These are phyloP conservation scores for Babesia sp. DNA, from an alignment of 169 alveolate genomes.

Conservation along the genomic window DNA sequence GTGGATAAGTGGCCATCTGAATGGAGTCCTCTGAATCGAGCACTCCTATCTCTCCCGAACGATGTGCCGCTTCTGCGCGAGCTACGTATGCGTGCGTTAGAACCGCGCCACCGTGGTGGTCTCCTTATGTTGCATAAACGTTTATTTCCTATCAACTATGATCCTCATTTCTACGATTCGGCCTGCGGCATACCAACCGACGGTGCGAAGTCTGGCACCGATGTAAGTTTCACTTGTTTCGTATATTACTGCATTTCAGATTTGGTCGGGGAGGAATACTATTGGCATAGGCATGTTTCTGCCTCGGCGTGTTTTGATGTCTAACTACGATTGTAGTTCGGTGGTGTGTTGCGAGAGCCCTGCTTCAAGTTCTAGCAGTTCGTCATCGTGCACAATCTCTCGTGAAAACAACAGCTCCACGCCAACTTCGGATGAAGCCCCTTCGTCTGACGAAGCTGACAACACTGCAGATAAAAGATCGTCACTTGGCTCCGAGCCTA, in stretches of 20 bases:
- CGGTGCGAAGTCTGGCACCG: neutral
- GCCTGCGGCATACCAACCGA: constrained; percentile 32
- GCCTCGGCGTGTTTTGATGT: constrained; percentile 22
- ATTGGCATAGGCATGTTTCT: constrained; percentile 52
- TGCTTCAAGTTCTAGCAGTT: neutral
- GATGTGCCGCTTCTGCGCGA: constrained; percentile 36
- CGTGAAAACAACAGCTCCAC: neutral
- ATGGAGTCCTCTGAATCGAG: constrained; percentile 38
- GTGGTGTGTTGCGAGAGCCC: constrained; percentile 9
- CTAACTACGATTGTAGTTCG: neutral
- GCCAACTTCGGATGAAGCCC: neutral
- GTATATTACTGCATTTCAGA: constrained; percentile 1
- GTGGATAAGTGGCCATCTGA: constrained; percentile 47
- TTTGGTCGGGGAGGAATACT: constrained; percentile 33
- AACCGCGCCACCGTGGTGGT: constrained; percentile 49
- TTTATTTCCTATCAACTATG: constrained; percentile 64
- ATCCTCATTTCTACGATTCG: constrained; percentile 44
- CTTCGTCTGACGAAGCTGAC: no score
- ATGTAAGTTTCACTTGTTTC: constrained; percentile 9
- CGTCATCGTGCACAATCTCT: neutral
- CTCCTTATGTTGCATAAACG: constrained; percentile 46
- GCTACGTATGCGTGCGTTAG: constrained; percentile 45
- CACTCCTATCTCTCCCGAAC: constrained; percentile 43
- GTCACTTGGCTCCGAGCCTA: neutral
- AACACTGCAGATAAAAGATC: no score